Evolutionary conservation across 1,284 basidiomycete genomes (phyloP).

Genomic region (Rhodotorula sp.): DNA sequence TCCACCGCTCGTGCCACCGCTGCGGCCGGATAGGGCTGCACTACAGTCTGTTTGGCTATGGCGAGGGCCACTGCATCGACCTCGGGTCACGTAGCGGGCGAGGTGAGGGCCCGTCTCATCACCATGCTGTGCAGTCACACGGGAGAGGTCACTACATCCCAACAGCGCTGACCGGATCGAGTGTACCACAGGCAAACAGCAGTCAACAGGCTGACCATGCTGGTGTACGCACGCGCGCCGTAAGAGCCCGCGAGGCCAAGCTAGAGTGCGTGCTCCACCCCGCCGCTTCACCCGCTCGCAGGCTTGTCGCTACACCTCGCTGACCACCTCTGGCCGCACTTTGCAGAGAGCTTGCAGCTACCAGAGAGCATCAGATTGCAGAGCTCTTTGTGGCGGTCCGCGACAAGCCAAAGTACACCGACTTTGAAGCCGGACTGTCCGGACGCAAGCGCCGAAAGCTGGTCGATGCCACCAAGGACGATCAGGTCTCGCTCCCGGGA

Average conservation of each 20-base stretch:
- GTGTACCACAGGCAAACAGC: too few relatives aligned
- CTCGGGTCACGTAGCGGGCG: too few relatives aligned
- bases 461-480: not conserved
- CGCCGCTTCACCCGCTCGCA: not conserved
- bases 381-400: constrained; percentile 38
- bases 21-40: too few relatives aligned
- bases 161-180: too few relatives aligned
- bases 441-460: constrained; percentile 24
- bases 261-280: constrained; percentile 7
- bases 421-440: constrained; percentile 37
- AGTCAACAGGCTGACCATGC: not conserved
- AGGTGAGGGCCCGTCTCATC: too few relatives aligned
- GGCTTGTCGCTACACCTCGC: too few relatives aligned
- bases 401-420: constrained; percentile 24
- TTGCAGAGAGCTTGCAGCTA: constrained; percentile 21
- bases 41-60: too few relatives aligned
- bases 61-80: too few relatives aligned
- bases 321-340: not conserved
- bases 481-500: not conserved
- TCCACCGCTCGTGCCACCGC: too few relatives aligned
- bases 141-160: too few relatives aligned
- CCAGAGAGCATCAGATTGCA: constrained; percentile 23
- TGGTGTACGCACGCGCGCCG: not conserved
- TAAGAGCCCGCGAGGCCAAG: constrained; percentile 1
- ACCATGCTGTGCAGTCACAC: too few relatives aligned